phyloP scores from a whole-genome alignment of 2,329 filamentous ascomycete genomes.

The Orbilia quercus region DNA sequence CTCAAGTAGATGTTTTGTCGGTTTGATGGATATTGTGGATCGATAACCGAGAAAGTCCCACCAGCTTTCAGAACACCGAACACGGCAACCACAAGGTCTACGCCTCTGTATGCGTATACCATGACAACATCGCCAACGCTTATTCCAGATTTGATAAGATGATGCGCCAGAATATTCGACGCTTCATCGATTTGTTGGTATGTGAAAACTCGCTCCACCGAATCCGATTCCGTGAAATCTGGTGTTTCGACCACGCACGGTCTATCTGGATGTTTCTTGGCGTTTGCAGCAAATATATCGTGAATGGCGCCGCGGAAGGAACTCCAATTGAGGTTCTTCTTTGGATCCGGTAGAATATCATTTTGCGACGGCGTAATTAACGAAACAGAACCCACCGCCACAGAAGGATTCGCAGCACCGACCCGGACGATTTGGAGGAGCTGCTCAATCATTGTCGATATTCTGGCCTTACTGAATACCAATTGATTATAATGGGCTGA shows the following conservation, averaged over 20 bases:
- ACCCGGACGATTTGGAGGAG: slow-evolving; percentile 64
- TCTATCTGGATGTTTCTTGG: slow-evolving; percentile 74
- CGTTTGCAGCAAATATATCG: slow-evolving; percentile 75
- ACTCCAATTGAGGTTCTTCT: slow-evolving; percentile 74
- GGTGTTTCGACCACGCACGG: slow-evolving; percentile 76
- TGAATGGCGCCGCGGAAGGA: slow-evolving; percentile 76
- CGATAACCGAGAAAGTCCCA: slow-evolving; percentile 74
- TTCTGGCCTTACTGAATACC: slow-evolving; percentile 66
- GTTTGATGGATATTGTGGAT: slow-evolving; percentile 83
- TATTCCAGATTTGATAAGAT: slow-evolving; percentile 78
- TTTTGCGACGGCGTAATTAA: slow-evolving; percentile 61
- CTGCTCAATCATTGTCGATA: slow-evolving; percentile 65
- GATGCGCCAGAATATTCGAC: slow-evolving; percentile 81
- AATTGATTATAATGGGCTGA: slow-evolving; percentile 65
- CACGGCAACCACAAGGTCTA: slow-evolving; percentile 79
- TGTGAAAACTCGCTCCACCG: slow-evolving; percentile 74
- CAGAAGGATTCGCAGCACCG: slow-evolving; percentile 63
- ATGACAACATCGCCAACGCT: slow-evolving; percentile 88
- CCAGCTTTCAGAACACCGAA: slow-evolving; percentile 78
- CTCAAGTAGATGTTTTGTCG: slow-evolving; percentile 86
- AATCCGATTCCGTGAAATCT: slow-evolving; percentile 64
- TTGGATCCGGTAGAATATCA: slow-evolving; percentile 72
- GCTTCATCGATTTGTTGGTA: slow-evolving; percentile 89
- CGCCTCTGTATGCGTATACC: slow-evolving; percentile 86
- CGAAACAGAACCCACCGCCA: slow-evolving; percentile 64